Base-by-base conservation (phyloP, 75 land plant species). In the Sequoiadendron giganteum region DNA sequence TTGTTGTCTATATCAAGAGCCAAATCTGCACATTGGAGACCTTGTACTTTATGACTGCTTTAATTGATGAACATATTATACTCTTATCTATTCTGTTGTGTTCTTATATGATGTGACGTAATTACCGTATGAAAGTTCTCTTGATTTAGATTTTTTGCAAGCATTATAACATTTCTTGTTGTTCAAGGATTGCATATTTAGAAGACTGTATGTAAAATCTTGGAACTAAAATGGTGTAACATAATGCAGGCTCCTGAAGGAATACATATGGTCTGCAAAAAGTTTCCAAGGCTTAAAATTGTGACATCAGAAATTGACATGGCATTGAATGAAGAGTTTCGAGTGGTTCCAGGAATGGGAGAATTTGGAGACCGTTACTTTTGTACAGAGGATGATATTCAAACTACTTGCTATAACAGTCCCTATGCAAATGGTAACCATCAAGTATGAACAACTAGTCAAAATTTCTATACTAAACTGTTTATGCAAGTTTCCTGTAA, bases 241-340 rank as follows among this genome's bases (percentile, higher is more conserved):
- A 61, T 88, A 7, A 43, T 89, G 34, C 83, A 96, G 98, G 97
- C 98, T 43, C 98, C 98, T 11, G 93, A 96, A 91, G 98, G 98
- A 48, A 91, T 97, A 42, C 97, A 96, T 85, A 90, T 88, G 8
- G 95, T 97, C 36, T 97, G 95, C 82, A 92, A 90, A 87, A 90
- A 83, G 85, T 97, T 93, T 85, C 99, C 99, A 16, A 84, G 36
- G 70, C 72, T 97, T 5, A 97, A 96, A 88, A 94, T 97, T 86
- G 99, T 97, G 49, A 97, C 99, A 30, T 97, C 99, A 1, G 99
- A 97, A 88, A 96, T 97, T 19, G 99, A 97, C 83, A 11, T 49
- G 4, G 89, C 87, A 21, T 76, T 97, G 38, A 92, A 97, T 85
- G 88, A 95, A 19, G 93, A 95, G 21, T 90, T 87, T n/a, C 88